Evolutionary conservation across 2,329 filamentous ascomycete species (phyloP), one percentile per base, ranked within the genome.

Genomic region (Fusarium duplospermum): DNA sequence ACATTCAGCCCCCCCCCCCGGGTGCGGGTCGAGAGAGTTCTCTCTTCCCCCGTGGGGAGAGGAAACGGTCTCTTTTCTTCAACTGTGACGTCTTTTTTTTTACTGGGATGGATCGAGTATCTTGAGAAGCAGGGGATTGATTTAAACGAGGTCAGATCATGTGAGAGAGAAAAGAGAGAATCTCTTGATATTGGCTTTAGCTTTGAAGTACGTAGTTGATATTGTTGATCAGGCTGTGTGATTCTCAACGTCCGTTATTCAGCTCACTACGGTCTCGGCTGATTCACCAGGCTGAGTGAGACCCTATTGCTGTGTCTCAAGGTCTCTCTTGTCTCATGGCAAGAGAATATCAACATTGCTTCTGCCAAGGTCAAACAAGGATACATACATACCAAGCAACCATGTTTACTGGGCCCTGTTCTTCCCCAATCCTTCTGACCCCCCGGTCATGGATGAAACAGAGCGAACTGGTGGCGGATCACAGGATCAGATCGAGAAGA

Each of bases 21-120:
- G 7, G 47, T 35, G 54, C 29, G 31, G 52, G 40, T 27, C 20
- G 38, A 35, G 33, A 42, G 33, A 42, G 72, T 75, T 72, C 38
- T 57, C 71, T 65, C 68, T 59, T 61, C 54, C 62, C 72, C 27
- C 72, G 65, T 52, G 72, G 45, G 50, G 65, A 71, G 72, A 74
- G 72, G 58, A 42, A 74, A 64, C 64, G 33, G 18, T 31, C 36
- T 63, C 29, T 29, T 52, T 47, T 50, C 18, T 40, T 18, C 29
- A n/a, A 13, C 13, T n/a, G 29, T 58, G 35, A 40, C 33, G 54
- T 35, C 54, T 56, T 31, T 31, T n/a, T 33, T 24, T 24, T 24
- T 33, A 20, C 33, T 22, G 31, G 52, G 50, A 54, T 31, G 29
- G 18, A 11, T 54, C 18, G 50, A 54, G 50, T 54, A 31, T 54